Base-by-base conservation (phyloP, 495 filamentous ascomycete species). In the Penicillium tannophilum region DNA sequence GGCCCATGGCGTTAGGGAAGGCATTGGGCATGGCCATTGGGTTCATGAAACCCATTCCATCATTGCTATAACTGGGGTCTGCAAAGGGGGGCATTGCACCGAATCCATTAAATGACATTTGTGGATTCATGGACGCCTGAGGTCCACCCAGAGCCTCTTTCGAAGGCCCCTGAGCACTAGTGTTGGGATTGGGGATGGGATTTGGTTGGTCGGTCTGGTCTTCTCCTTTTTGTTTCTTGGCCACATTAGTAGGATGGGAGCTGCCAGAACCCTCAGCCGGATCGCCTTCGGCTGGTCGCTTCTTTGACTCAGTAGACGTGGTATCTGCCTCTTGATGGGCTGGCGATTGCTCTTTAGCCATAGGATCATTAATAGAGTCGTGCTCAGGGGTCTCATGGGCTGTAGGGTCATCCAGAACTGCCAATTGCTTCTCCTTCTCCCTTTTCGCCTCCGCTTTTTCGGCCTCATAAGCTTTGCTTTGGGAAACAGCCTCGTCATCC, bases 281-380 rank as follows among this genome's bases (percentile, higher is more conserved):
- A 3, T 86, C 75, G 43, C 91, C 88, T 44, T 96, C 90, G 36
- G 92, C 92, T 11, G 88, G 81, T 16, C 94, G 86, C 77, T 97
- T 97, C 75, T 88, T 93, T 17, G 81, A 76, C 43, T 72, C 59
- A 6, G 52, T 53, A 23, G 72, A 62, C 16, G 45, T 39, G 42
- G 42, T 33, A 7, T 63, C 65, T 48, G 24, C n/a, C 23, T 67
- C 64, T 59, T 76, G 71, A 28, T 77, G 80, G 23, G 70, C 69
- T n/a, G 73, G 63, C 33, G 65, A 65, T 54, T 74, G 74, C 52
- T 65, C 63, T 44, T 67, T 63, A 58, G 59, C 7, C 39, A 41
- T 14, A 50, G 55, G 11, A 2, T 56, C 62, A 28, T 65, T 60
- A 56, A 55, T 7, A 44, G 55, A 30, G 35, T 45, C 51, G 35